A percentile compares a stretch with the other conserved stretches of the same genome.
Conservation (phyloP, 2,329 filamentous ascomycete species). For the Fusarium aywerte region DNA sequence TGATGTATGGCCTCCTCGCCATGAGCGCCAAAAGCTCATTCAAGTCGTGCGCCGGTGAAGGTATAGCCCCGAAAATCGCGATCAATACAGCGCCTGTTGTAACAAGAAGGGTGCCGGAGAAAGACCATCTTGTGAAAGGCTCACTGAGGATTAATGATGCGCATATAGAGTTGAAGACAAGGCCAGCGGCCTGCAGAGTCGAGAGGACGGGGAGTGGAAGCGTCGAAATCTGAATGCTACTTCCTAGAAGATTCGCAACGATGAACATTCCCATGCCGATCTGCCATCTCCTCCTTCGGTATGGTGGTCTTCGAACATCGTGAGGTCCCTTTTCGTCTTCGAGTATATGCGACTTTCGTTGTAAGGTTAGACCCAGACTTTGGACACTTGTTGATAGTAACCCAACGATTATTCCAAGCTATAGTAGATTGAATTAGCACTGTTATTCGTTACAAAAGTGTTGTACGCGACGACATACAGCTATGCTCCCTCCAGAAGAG, state of each 20-base stretch:
- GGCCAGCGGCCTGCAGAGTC: slow-evolving; percentile 91
- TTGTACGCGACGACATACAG: slow-evolving; percentile 65
- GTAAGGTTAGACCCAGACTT: slow-evolving; percentile 92
- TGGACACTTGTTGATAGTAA: slow-evolving; percentile 94
- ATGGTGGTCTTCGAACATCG: slow-evolving; percentile 84
- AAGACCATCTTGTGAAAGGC: slow-evolving; percentile 93
- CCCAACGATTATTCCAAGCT: slow-evolving; percentile 94
- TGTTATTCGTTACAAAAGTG: neutral
- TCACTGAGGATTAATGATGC: slow-evolving; percentile 92
- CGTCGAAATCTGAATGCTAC: slow-evolving; percentile 97
- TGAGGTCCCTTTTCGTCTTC: slow-evolving; percentile 91
- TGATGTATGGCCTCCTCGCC: slow-evolving; percentile 77
- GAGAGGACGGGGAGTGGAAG: slow-evolving; percentile 93
- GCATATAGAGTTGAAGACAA: slow-evolving; percentile 99
- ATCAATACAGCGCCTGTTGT: slow-evolving; percentile 90
- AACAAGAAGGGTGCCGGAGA: slow-evolving; percentile 88
- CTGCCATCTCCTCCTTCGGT: slow-evolving; percentile 93
- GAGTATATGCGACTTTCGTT: slow-evolving; percentile 97
- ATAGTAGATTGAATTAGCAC: slow-evolving; percentile 40
- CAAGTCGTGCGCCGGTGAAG: slow-evolving; percentile 89
- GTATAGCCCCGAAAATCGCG: slow-evolving; percentile 91
- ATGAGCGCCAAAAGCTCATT: slow-evolving; percentile 83
- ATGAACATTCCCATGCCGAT: slow-evolving; percentile 98
- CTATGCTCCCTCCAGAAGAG: slow-evolving; percentile 81
- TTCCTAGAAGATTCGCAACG: slow-evolving; percentile 91